Percentiles rank a stretch among this genome's conserved stretches.
Conservation (phyloP, 148 eudicot genomes). For the Rhododendron williamsianum region DNA sequence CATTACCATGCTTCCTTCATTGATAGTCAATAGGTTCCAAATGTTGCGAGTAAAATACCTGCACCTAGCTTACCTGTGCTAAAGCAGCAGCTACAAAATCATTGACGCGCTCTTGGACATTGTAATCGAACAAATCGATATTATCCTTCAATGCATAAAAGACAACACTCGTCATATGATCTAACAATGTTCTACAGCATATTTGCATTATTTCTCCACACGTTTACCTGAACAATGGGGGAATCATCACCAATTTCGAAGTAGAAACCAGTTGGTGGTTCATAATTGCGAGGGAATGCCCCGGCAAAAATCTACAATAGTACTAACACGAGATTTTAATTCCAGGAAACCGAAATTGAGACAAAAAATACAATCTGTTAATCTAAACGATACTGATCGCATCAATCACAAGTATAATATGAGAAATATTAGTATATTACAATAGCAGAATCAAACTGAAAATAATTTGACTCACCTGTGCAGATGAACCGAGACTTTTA, state of each 20-base stretch:
- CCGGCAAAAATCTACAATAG: slow-evolving; percentile 66
- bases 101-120: slow-evolving; percentile 81
- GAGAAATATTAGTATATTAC: background rate
- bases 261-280: slow-evolving; percentile 70
- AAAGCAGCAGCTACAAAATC: slow-evolving; percentile 89
- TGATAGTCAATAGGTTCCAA: background rate
- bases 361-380: background rate
- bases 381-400: background rate
- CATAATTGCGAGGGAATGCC: slow-evolving; percentile 64
- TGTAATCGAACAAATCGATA: slow-evolving; percentile 81
- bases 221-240: slow-evolving; percentile 69
- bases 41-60: background rate
- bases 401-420: background rate
- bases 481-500: slow-evolving; percentile 69
- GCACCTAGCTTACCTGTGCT: slow-evolving; percentile 50
- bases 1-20: no score
- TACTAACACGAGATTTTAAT: background rate
- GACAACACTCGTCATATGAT: slow-evolving; percentile 10
- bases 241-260: slow-evolving; percentile 59
- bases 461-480: slow-evolving; percentile 44
- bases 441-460: background rate
- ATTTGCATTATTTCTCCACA: background rate
- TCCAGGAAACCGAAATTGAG: background rate
- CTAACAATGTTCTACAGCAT: background rate
- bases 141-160: slow-evolving; percentile 63